A percentile compares a stretch with the other conserved stretches of the same genome.
These are phyloP conservation scores for Thalia dealbata DNA, from an alignment of 176 grass and related monocot genomes.

Conservation along the genomic window DNA sequence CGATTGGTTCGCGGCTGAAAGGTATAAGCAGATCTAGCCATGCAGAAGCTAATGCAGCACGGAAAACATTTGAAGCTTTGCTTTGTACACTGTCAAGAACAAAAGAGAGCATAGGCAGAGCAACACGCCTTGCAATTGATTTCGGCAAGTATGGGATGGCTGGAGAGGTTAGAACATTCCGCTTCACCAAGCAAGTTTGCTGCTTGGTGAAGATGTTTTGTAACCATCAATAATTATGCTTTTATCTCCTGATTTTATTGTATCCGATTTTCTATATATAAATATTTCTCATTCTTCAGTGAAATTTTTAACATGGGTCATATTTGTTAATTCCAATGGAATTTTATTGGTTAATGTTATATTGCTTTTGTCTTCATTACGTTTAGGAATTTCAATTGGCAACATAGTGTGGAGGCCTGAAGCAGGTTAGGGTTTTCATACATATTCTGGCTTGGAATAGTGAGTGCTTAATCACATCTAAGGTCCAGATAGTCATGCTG, in stretches of 20 bases:
- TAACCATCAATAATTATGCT: background rate
- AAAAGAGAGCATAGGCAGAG: slow-evolving; percentile 88
- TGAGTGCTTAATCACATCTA: too few relatives aligned
- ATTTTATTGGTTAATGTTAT: too few relatives aligned
- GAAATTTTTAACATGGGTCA: background rate
- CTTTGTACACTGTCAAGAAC: slow-evolving; percentile 76
- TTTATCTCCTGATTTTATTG: background rate
- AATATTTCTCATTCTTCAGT: background rate
- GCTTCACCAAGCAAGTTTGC: slow-evolving; percentile 19
- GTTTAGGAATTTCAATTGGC: too few relatives aligned
- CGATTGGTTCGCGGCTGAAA: slow-evolving; percentile 30
- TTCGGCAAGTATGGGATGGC: slow-evolving; percentile 92
- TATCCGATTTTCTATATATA: background rate
- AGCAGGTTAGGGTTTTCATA: too few relatives aligned
- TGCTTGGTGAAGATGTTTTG: background rate
- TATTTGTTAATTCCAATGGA: too few relatives aligned
- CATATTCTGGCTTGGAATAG: too few relatives aligned
- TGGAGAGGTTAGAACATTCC: slow-evolving; percentile 59
- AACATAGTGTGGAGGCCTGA: too few relatives aligned
- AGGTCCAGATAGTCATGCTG: too few relatives aligned
- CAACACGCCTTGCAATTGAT: slow-evolving; percentile 87
- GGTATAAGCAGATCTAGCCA: slow-evolving; percentile 31
- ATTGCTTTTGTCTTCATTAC: too few relatives aligned
- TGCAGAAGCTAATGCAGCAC: slow-evolving; percentile 53
- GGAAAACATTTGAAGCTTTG: slow-evolving; percentile 67